Evolutionary conservation across 768 basidiomycete species (phyloP).

Genomic region (Sarcomyxa edulis): DNA sequence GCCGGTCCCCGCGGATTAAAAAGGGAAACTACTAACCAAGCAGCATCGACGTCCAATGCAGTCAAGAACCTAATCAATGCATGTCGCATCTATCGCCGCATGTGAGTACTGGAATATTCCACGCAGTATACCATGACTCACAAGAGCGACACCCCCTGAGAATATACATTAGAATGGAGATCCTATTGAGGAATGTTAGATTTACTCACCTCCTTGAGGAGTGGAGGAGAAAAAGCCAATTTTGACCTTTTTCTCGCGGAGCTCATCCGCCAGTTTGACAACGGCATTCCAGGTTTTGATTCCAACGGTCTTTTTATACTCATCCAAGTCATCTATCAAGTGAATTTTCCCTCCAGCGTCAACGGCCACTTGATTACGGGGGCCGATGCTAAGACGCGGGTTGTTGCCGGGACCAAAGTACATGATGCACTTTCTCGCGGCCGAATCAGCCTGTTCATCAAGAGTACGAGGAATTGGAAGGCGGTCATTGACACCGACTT

Average conservation of each 20-base stretch:
- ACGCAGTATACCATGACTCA: no score
- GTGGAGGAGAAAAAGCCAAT: constrained; percentile 95
- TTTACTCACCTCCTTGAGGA: constrained; percentile 76
- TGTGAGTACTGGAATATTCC: no score
- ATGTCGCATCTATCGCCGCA: constrained; percentile 89
- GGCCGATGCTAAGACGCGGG: constrained; percentile 75
- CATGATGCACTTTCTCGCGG: constrained; percentile 81
- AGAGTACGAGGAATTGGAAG: constrained; percentile 73
- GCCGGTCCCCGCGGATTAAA: constrained; percentile 1
- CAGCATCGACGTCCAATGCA: constrained; percentile 73
- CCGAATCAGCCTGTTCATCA: constrained; percentile 84
- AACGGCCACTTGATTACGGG: constrained; percentile 83
- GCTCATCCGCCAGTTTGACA: constrained; percentile 74
- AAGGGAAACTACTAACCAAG: constrained; percentile 57
- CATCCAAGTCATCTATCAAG: constrained; percentile 76
- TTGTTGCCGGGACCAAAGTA: constrained; percentile 80
- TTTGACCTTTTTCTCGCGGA: constrained; percentile 82
- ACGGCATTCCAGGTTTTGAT: constrained; percentile 78
- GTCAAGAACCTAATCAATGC: constrained; percentile 84
- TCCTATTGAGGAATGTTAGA: constrained; percentile 8
- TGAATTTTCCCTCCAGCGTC: constrained; percentile 85
- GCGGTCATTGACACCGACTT: constrained; percentile 43
- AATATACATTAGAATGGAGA: constrained; percentile 13
- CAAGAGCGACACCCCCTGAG: constrained; percentile 87
- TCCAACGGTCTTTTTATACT: constrained; percentile 70